Evolutionary conservation across 2,329 filamentous ascomycete species (phyloP).

Genomic region (Corniculantispora saksenae): DNA sequence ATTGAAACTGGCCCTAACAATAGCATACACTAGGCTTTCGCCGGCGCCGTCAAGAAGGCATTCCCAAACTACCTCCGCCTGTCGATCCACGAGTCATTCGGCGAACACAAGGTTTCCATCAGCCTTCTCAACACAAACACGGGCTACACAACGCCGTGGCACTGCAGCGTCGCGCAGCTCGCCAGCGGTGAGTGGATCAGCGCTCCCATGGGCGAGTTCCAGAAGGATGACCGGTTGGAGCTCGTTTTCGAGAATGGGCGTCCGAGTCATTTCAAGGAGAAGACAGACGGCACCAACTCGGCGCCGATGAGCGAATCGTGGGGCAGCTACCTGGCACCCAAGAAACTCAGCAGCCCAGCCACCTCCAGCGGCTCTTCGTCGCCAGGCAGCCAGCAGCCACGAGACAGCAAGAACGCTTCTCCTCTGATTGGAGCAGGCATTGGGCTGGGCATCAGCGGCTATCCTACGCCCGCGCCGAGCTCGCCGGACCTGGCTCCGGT

Average conservation of each 20-base stretch:
- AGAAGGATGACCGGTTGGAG: slow-evolving; percentile 26
- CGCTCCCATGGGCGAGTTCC: slow-evolving; percentile 31
- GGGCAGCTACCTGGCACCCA: slow-evolving; percentile 8
- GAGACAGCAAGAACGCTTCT: neutral
- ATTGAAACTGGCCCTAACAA: too few relatives aligned
- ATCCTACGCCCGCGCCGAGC: neutral
- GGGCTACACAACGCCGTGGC: slow-evolving; percentile 35
- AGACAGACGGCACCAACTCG: neutral
- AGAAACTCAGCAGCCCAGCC: slow-evolving; percentile 8
- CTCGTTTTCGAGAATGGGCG: slow-evolving; percentile 27
- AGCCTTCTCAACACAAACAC: slow-evolving; percentile 32
- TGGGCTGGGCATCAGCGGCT: slow-evolving; percentile 8
- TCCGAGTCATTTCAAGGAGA: slow-evolving; percentile 27
- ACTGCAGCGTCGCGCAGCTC: slow-evolving; percentile 29
- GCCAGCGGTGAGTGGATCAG: slow-evolving; percentile 28
- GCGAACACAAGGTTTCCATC: slow-evolving; percentile 31
- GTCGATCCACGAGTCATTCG: slow-evolving; percentile 33
- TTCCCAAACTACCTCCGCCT: slow-evolving; percentile 32
- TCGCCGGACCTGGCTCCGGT: too few relatives aligned
- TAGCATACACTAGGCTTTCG: slow-evolving; percentile 36
- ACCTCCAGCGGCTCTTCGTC: neutral
- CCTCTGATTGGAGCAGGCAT: too few relatives aligned
- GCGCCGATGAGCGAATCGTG: neutral
- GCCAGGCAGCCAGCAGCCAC: neutral
- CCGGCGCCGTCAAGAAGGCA: slow-evolving; percentile 27